These are phyloP conservation scores for Penicillium pancosmium DNA, from an alignment of 495 filamentous ascomycete species.

Conservation along the genomic window DNA sequence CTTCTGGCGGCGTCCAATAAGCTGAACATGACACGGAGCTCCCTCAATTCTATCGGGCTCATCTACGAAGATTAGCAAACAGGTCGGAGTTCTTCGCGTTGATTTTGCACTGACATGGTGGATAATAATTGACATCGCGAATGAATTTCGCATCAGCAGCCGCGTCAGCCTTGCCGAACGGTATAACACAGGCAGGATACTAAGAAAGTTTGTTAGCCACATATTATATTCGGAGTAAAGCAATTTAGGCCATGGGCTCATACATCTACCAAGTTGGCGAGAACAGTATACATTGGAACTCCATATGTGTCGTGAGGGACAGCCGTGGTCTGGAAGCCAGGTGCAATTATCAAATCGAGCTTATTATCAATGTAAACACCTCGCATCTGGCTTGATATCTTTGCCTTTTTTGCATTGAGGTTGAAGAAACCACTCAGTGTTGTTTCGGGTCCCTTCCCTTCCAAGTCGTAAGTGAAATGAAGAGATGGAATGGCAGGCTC, in stretches of 20 bases:
- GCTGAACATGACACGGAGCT: conserved; percentile 34
- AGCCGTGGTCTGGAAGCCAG: conserved; percentile 16
- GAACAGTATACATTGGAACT: conserved; percentile 3
- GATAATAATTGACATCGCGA: conserved; percentile 22
- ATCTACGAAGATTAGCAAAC: conserved; percentile 13
- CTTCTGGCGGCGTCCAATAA: conserved; percentile 30
- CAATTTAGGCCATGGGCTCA: too few species aligned
- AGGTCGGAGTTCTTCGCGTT: neutral
- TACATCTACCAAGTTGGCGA: conserved; percentile 15
- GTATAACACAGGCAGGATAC: conserved; percentile 32
- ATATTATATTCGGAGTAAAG: neutral
- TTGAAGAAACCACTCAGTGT: conserved; percentile 27
- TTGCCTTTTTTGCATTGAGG: conserved; percentile 15
- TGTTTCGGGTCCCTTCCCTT: conserved; percentile 10
- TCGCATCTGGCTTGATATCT: conserved; percentile 17
- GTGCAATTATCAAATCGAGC: conserved; percentile 19
- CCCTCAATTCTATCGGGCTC: conserved; percentile 25
- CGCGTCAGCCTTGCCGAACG: conserved; percentile 23
- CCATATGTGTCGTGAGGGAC: conserved; percentile 21
- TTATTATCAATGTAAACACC: conserved; percentile 17
- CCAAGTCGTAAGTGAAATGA: conserved; percentile 9
- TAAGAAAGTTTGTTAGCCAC: conserved; percentile 7
- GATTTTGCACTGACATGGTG: conserved; percentile 19
- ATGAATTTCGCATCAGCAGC: conserved; percentile 19
- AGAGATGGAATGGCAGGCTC: conserved; percentile 28